These are phyloP conservation scores for Amoebophrya sp. DNA, from an alignment of 169 alveolate species.

Conservation along the genomic window DNA sequence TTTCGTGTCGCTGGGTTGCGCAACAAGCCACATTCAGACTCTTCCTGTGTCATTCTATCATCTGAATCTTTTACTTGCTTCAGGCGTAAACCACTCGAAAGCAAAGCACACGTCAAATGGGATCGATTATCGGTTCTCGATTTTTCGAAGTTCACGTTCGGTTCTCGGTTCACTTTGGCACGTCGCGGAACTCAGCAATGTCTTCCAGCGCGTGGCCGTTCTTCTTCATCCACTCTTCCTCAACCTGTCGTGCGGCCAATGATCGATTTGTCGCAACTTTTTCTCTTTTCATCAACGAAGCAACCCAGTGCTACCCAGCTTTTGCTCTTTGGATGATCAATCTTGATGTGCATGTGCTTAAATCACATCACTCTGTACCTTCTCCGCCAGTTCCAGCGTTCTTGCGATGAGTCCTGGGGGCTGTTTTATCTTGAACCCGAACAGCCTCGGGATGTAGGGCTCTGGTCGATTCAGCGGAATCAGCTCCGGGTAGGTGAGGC, in stretches of 20 bases:
- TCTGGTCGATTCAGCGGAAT: background rate
- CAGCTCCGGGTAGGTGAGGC: conserved; percentile 51
- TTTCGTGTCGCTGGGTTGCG: too few species aligned
- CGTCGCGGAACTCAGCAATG: background rate
- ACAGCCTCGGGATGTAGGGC: background rate
- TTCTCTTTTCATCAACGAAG: background rate
- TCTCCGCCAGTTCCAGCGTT: background rate
- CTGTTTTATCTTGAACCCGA: background rate
- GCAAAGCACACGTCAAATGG: background rate
- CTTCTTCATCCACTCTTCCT: background rate
- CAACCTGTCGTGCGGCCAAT: background rate
- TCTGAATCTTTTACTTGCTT: background rate
- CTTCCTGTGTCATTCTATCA: background rate
- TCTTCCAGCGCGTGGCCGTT: background rate
- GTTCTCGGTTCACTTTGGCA: too few species aligned
- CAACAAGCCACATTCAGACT: background rate
- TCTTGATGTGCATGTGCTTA: background rate
- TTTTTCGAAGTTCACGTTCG: too few species aligned
- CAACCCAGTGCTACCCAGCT: background rate
- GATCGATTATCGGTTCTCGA: background rate
- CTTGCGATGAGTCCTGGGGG: background rate
- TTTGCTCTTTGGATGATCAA: background rate
- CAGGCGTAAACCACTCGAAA: background rate
- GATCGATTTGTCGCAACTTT: background rate
- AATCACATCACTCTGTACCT: background rate